These are phyloP conservation scores for Cercospora sesami DNA, from an alignment of 2,329 filamentous ascomycete species.

Conservation along the genomic window DNA sequence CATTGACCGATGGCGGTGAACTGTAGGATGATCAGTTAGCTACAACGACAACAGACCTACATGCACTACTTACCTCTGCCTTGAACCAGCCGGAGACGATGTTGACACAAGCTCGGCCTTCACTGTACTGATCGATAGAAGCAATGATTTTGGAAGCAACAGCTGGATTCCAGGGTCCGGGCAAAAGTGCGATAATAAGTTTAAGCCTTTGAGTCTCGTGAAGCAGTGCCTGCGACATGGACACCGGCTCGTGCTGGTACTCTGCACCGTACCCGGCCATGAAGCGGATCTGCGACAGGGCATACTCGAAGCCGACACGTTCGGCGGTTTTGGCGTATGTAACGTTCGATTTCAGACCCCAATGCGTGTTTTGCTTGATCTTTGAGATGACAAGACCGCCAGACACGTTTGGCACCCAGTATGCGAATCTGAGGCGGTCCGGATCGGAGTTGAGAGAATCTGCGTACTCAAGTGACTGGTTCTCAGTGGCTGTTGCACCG, in stretches of 20 bases:
- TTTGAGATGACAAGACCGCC: constrained; percentile 56
- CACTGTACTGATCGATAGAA: constrained; percentile 54
- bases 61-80: constrained; percentile 40
- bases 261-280: constrained; percentile 49
- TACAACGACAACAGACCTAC: neutral
- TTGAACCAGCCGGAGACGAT: constrained; percentile 58
- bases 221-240: constrained; percentile 54
- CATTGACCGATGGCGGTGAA: constrained; percentile 55
- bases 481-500: constrained; percentile 16
- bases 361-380: constrained; percentile 52
- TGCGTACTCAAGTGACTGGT: constrained; percentile 37
- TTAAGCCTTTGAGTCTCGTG: constrained; percentile 52
- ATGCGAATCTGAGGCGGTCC: constrained; percentile 51
- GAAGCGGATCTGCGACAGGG: constrained; percentile 55
- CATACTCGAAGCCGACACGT: constrained; percentile 53
- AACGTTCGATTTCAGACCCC: constrained; percentile 53
- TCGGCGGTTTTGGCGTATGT: constrained; percentile 54
- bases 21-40: constrained; percentile 21
- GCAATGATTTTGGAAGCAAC: constrained; percentile 57
- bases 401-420: constrained; percentile 58
- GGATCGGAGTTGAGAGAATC: constrained; percentile 47
- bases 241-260: constrained; percentile 56
- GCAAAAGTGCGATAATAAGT: constrained; percentile 54
- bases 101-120: constrained; percentile 55
- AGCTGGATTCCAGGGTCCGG: constrained; percentile 54